Conservation (phyloP, 2,329 filamentous ascomycete genomes). For the Aphanocladium album region DNA sequence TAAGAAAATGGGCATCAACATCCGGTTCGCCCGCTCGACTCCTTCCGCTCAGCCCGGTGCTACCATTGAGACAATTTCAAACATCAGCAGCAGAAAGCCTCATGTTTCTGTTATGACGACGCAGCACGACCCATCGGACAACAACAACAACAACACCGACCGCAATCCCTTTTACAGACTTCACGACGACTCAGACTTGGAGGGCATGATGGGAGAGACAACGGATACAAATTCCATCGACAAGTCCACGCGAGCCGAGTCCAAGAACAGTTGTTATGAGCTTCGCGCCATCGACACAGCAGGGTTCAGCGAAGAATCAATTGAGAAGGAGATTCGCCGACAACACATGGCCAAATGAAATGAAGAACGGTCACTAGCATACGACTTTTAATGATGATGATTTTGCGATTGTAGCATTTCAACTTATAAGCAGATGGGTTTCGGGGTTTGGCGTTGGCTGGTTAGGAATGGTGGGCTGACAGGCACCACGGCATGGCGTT, state of each 20-base stretch:
- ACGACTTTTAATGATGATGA: not conserved
- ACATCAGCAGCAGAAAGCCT: conserved; percentile 7
- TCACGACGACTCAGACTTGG: conserved; percentile 1
- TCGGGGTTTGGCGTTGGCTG: not conserved
- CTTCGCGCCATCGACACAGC: conserved; percentile 1
- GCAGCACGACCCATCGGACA: not conserved
- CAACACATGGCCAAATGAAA: not conserved
- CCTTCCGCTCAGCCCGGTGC: not conserved
- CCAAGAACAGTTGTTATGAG: conserved; percentile 7
- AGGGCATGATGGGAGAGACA: not conserved
- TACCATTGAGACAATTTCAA: conserved; percentile 7
- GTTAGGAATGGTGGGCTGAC: not conserved
- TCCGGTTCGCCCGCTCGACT: not conserved
- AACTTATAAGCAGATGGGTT: not conserved
- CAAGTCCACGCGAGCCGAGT: not conserved
- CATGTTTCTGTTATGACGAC: not conserved
- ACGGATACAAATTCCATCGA: not conserved
- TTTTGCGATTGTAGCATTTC: not conserved
- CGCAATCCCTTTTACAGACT: conserved; percentile 6
- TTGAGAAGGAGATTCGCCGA: not conserved
- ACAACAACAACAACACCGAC: not conserved
- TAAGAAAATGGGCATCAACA: conserved; percentile 7
- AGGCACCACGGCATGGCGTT: not conserved
- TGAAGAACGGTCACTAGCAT: not conserved
- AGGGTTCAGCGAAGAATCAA: not conserved